Percentiles rank a stretch among this genome's conserved stretches.
Conservation (phyloP, 306 rosid species). For the Malus asiatica region DNA sequence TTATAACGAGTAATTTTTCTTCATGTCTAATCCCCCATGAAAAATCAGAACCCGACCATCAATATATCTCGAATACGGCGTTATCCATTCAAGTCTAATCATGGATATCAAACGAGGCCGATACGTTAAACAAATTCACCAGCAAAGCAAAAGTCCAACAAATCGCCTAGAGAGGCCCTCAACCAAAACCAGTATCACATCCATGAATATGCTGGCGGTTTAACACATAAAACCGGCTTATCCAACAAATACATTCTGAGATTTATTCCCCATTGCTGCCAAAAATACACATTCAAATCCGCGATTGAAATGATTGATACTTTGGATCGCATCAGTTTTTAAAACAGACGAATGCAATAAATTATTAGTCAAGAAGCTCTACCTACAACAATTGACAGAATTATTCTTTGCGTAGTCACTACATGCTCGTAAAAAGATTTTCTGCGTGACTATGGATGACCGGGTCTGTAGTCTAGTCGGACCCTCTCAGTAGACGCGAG, state of each 20-base stretch:
- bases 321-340: slow-evolving; percentile 20
- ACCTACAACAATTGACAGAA: slow-evolving; percentile 28
- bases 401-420: slow-evolving; percentile 14
- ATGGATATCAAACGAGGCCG: background rate
- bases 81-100: background rate
- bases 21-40: background rate
- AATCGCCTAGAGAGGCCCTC: background rate
- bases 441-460: background rate
- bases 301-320: slow-evolving; percentile 23
- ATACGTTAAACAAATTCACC: background rate
- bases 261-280: slow-evolving; percentile 19
- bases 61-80: background rate
- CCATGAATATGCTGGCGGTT: background rate
- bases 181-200: background rate
- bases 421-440: slow-evolving; percentile 7
- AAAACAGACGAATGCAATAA: slow-evolving; percentile 25
- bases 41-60: background rate
- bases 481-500: slow-evolving; percentile 69
- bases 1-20: too few species aligned
- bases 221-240: background rate
- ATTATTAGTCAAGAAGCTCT: slow-evolving; percentile 23
- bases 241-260: slow-evolving; percentile 1
- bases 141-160: background rate
- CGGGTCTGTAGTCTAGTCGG: background rate
- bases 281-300: slow-evolving; percentile 24